phyloP scores from a whole-genome alignment of 2,329 filamentous ascomycete genomes.

The Neonectria neomacrospora region DNA sequence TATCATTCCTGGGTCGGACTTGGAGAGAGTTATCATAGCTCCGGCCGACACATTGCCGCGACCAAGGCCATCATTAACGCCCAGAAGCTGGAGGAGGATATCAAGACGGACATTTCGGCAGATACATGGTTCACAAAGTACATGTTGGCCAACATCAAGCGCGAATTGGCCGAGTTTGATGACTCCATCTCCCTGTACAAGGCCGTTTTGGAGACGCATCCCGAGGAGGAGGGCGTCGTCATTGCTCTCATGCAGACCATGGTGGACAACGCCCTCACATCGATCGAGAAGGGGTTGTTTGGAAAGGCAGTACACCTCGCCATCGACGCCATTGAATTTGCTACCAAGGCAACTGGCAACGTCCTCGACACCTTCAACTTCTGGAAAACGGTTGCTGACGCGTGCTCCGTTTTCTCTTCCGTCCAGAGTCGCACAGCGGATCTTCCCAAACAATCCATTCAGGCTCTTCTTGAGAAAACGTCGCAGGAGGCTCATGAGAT shows the following conservation, averaged over 20 bases:
- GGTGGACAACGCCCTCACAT: constrained; percentile 81
- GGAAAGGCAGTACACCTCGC: constrained; percentile 82
- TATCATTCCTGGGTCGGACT: constrained; percentile 97
- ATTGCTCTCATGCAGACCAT: constrained; percentile 90
- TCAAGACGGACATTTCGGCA: constrained; percentile 61
- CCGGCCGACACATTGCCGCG: constrained; percentile 92
- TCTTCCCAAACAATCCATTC: constrained; percentile 70
- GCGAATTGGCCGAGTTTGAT: constrained; percentile 91
- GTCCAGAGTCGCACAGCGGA: constrained; percentile 74
- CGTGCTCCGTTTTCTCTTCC: constrained; percentile 84
- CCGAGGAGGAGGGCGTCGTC: constrained; percentile 84
- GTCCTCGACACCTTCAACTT: constrained; percentile 85
- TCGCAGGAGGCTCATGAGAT: constrained; percentile 67
- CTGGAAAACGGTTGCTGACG: constrained; percentile 93
- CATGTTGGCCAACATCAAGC: constrained; percentile 94
- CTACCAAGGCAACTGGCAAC: constrained; percentile 67
- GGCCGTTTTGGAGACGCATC: constrained; percentile 73
- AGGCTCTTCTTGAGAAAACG: constrained; percentile 66
- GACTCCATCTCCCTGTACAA: constrained; percentile 82
- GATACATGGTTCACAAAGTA: constrained; percentile 97
- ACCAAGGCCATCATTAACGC: constrained; percentile 91
- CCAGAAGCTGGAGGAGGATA: constrained; percentile 74
- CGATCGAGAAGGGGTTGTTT: constrained; percentile 85
- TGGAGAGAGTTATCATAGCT: constrained; percentile 97
- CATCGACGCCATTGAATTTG: constrained; percentile 74